phyloP scores from a whole-genome alignment of 2,329 filamentous ascomycete species.

The Fusarium camptoceras region DNA sequence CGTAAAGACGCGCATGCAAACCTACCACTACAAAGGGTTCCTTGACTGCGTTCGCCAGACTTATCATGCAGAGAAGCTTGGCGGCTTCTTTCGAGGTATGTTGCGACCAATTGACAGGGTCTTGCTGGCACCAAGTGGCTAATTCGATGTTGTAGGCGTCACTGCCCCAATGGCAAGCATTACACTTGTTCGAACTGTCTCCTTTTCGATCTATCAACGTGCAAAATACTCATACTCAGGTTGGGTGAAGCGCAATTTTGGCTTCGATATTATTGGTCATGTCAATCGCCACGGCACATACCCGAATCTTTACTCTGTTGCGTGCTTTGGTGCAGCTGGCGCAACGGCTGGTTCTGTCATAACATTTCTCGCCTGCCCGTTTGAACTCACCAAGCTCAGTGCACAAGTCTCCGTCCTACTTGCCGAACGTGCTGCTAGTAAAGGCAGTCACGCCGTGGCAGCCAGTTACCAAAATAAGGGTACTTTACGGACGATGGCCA shows the following conservation, averaged over 20 bases:
- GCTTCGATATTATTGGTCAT: conserved; percentile 77
- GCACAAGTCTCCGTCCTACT: conserved; percentile 86
- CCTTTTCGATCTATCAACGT: conserved; percentile 83
- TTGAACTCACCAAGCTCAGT: conserved; percentile 90
- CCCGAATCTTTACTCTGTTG: conserved; percentile 78
- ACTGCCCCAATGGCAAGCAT: conserved; percentile 84
- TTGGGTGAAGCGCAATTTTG: conserved; percentile 75
- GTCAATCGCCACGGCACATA: conserved; percentile 77
- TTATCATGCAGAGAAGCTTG: conserved; percentile 77
- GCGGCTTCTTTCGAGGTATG: conserved; percentile 84
- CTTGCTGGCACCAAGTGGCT: conserved; percentile 14
- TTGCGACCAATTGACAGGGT: conserved; percentile 1
- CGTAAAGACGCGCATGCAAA: conserved; percentile 91
- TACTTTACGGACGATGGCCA: conserved; percentile 79
- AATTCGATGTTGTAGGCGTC: conserved; percentile 65
- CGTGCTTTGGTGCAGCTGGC: conserved; percentile 82
- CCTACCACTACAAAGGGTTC: conserved; percentile 82
- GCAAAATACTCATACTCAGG: conserved; percentile 79
- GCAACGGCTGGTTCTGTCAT: conserved; percentile 84
- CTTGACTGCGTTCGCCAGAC: conserved; percentile 80
- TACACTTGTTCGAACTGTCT: conserved; percentile 80
- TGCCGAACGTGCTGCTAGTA: conserved; percentile 58
- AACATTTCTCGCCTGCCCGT: conserved; percentile 84
- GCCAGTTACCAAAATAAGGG: conserved; percentile 82
- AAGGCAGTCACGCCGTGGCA: conserved; percentile 68